Evolutionary conservation across 306 rosid species (phyloP), one percentile per base, ranked within the genome.

Genomic region (Prunus armeniaca): DNA sequence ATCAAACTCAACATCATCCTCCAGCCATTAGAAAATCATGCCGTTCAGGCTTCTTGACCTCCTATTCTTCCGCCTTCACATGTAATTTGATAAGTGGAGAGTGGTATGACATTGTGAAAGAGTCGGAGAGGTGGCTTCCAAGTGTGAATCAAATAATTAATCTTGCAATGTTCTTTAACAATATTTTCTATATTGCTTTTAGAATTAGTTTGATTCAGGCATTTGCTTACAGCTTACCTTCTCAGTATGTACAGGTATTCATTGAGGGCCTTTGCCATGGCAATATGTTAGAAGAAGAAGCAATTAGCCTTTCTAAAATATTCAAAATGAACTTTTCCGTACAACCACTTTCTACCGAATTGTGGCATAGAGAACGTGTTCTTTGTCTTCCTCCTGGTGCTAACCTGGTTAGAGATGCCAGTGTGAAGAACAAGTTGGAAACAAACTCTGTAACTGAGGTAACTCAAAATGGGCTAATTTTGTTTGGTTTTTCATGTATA

Each of bases 231-330:
- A 74, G 62, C 73, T 76, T 77, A 43, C 67, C 12, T 52, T 74
- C 51, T 28, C 66, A 55, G 67, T 68, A 62, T 46, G 64, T 52
- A 65, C 93, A 95, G 98, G 77, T 95, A 79, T 92, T 85, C 81
- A 75, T 95, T 45, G 97, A 95, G 84, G 97, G 97, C 75, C 83
- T 95, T 64, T 95, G 98, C 82, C 98, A 95, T 79, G 98, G 97
- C 54, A 95, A 95, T 81, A 75, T 95, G 69, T 81, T 85, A 30
- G 89, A 92, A 83, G 91, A 88, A 73, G 98, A 95, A 84, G 97
- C 96, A 78, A 79, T 89, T 66, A 77, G 70, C 85, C 87, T 95
- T 71, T 84, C 93, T 71, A 82, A 87, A 74, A 88, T 86, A 82
- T 89, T 90, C 76, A 95, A 89, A 84, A n/a, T 60, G 68, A 88